Percentiles rank a stretch among this genome's conserved stretches.
phyloP scores from a whole-genome alignment of 73 alveolate genomes.

The Stentor roeselii region DNA sequence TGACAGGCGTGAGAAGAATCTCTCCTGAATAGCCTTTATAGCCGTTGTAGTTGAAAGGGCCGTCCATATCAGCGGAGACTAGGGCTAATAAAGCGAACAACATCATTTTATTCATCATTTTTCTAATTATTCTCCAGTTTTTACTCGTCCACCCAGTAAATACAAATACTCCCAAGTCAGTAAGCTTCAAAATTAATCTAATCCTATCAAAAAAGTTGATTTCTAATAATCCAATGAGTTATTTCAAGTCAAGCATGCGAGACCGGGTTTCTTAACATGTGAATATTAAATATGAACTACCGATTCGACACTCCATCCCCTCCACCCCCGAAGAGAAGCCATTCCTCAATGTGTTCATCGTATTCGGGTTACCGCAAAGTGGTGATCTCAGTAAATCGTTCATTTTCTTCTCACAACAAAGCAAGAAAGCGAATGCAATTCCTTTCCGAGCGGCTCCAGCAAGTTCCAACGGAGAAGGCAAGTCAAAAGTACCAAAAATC shows the following conservation, averaged over 20 bases:
- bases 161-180: too few species aligned
- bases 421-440: neutral
- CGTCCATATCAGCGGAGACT: constrained; percentile 8
- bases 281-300: neutral
- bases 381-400: neutral
- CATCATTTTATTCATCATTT: neutral
- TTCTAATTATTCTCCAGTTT: too few species aligned
- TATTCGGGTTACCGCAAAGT: neutral
- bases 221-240: too few species aligned
- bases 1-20: neutral
- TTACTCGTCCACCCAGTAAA: too few species aligned
- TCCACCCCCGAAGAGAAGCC: neutral
- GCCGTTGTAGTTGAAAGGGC: neutral
- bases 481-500: neutral
- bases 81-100: neutral
- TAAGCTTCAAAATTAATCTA: too few species aligned
- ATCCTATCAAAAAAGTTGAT: too few species aligned
- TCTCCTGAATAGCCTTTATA: constrained; percentile 7
- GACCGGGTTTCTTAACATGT: too few species aligned
- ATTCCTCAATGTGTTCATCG: neutral
- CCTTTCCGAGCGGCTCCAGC: neutral
- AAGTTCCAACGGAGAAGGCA: neutral
- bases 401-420: neutral
- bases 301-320: constrained; percentile 4
- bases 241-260: too few species aligned